Evolutionary conservation across 441 rosid species (phyloP).

Genomic region (Rhodomyrtus psidioides): DNA sequence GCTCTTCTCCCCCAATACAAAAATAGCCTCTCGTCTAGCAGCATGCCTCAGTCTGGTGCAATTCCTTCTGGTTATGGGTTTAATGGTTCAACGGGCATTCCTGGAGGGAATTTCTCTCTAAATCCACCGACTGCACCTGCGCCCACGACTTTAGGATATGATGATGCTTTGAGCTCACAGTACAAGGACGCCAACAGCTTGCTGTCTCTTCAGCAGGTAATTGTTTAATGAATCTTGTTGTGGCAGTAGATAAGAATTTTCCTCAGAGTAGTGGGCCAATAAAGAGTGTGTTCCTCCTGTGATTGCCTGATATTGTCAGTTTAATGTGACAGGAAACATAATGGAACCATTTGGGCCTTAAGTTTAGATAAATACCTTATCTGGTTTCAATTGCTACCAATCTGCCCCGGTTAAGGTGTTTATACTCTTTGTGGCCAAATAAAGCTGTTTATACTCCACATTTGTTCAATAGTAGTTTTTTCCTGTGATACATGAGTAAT

Average conservation of each 20-base stretch:
- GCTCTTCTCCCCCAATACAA: conserved; percentile 88
- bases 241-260: background rate
- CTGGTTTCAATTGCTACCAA: background rate
- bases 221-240: background rate
- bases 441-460: background rate
- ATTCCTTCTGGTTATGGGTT: conserved; percentile 86
- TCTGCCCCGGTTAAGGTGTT: background rate
- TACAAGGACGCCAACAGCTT: conserved; percentile 74
- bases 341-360: background rate
- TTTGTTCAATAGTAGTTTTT: background rate
- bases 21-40: conserved; percentile 63
- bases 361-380: background rate
- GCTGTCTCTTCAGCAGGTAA: conserved; percentile 84
- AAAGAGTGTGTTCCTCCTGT: background rate
- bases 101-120: conserved; percentile 54
- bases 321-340: background rate
- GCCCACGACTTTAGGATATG: conserved; percentile 59
- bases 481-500: background rate
- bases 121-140: conserved; percentile 64
- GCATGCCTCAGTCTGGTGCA: conserved; percentile 86
- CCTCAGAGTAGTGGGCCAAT: background rate
- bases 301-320: background rate
- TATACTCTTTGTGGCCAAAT: background rate
- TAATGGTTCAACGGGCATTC: conserved; percentile 65
- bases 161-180: conserved; percentile 75